phyloP scores from a whole-genome alignment of 2,329 filamentous ascomycete genomes.

The Colletotrichum sp. region DNA sequence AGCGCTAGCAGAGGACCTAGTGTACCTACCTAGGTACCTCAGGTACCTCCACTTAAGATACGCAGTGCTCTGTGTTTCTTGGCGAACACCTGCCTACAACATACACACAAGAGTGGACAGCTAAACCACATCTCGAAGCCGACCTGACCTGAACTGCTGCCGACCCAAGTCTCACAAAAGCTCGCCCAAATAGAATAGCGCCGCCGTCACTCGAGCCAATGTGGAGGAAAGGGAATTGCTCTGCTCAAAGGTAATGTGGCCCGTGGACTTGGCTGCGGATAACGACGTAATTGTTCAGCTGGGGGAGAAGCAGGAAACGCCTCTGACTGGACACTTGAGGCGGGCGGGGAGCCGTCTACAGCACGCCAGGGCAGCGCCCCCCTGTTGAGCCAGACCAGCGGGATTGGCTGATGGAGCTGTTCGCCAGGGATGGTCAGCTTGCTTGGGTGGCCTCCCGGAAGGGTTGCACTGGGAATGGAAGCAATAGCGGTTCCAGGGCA shows the following conservation, averaged over 20 bases:
- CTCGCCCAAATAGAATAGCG: background rate
- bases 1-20: background rate
- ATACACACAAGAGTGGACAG: background rate
- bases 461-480: slow-evolving; percentile 19
- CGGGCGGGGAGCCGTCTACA: slow-evolving; percentile 10
- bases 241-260: background rate
- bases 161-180: background rate
- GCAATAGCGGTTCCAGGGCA: background rate
- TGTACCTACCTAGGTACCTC: background rate
- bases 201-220: background rate
- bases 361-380: background rate
- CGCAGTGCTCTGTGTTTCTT: background rate
- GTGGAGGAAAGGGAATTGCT: slow-evolving; percentile 5
- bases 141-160: background rate
- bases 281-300: slow-evolving; percentile 21
- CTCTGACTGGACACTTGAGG: background rate
- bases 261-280: slow-evolving; percentile 16
- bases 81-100: background rate
- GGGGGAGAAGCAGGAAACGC: background rate
- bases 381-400: slow-evolving; percentile 12
- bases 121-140: background rate
- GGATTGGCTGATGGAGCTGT: slow-evolving; percentile 19
- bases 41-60: background rate
- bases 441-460: slow-evolving; percentile 18
- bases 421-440: slow-evolving; percentile 10